A percentile compares a stretch with the other conserved stretches of the same genome.
phyloP scores from a whole-genome alignment of 2,329 filamentous ascomycete genomes.

The Aspergillus japonicus region DNA sequence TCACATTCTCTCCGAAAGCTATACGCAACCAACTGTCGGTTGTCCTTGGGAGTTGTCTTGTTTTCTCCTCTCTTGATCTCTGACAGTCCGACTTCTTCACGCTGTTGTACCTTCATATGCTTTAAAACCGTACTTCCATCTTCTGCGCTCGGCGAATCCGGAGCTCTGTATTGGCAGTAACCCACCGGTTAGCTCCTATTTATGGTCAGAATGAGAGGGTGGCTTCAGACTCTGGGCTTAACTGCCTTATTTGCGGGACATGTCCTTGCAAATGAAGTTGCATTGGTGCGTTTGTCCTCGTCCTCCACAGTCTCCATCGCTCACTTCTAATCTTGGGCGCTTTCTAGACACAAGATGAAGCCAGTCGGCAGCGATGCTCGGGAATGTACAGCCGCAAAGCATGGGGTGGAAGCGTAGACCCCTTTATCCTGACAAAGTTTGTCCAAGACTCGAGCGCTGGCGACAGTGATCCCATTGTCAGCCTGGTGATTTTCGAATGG shows the following conservation, averaged over 20 bases:
- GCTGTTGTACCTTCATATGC: slow-evolving; percentile 20
- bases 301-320: not conserved
- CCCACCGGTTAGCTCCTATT: slow-evolving; percentile 22
- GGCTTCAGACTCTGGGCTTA: slow-evolving; percentile 37
- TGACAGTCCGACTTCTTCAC: not conserved
- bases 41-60: not conserved
- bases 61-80: not conserved
- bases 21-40: slow-evolving; percentile 2
- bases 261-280: slow-evolving; percentile 46
- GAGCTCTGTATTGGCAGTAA: slow-evolving; percentile 18
- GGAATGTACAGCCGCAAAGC: slow-evolving; percentile 91
- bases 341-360: slow-evolving; percentile 68
- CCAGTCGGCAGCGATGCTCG: slow-evolving; percentile 77
- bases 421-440: slow-evolving; percentile 85
- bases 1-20: not conserved
- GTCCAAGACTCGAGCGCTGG: slow-evolving; percentile 58
- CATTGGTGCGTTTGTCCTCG: slow-evolving; percentile 38
- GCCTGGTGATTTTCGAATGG: slow-evolving; percentile 93
- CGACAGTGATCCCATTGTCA: slow-evolving; percentile 71
- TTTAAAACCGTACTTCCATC: slow-evolving; percentile 12
- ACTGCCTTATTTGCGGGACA: slow-evolving; percentile 38
- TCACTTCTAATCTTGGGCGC: slow-evolving; percentile 7
- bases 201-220: slow-evolving; percentile 40
- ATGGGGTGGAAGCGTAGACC: slow-evolving; percentile 85
- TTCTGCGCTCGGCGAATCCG: slow-evolving; percentile 18